Percentiles rank a stretch among this genome's conserved stretches.
Conservation (phyloP, 352 stramenopile genomes). For the Phytopythium sindhum region DNA sequence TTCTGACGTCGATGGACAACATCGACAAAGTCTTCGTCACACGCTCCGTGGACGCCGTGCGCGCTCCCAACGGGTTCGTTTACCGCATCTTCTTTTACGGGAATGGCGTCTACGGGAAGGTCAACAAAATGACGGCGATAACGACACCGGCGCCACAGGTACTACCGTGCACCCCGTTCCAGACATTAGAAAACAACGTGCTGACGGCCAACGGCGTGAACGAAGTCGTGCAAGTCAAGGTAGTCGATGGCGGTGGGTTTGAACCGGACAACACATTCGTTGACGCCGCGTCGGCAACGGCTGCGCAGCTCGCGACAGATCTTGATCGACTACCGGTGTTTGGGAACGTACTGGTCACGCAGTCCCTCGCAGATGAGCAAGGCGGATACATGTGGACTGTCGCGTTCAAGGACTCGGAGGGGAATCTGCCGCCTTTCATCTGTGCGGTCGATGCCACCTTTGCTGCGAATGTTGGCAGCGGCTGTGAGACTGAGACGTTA, state of each 20-base stretch:
- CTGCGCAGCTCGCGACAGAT: constrained; percentile 38
- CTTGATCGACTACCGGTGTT: constrained; percentile 58
- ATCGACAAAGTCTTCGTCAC: constrained; percentile 81
- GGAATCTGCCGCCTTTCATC: constrained; percentile 70
- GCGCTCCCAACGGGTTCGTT: constrained; percentile 53
- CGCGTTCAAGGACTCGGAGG: constrained; percentile 63
- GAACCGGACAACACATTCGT: constrained; percentile 49
- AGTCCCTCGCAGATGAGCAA: constrained; percentile 59
- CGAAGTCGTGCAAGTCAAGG: constrained; percentile 25
- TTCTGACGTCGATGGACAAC: constrained; percentile 54
- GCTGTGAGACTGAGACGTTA: constrained; percentile 57
- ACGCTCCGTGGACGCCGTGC: constrained; percentile 22
- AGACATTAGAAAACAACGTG: constrained; percentile 66
- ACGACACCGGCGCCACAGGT: background rate
- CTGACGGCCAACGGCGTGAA: constrained; percentile 37
- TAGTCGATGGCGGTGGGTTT: constrained; percentile 53
- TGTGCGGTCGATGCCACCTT: constrained; percentile 53
- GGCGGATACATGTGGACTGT: constrained; percentile 77
- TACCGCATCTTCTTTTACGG: constrained; percentile 79
- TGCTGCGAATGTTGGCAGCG: constrained; percentile 15
- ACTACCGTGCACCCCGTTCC: constrained; percentile 36
- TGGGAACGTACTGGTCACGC: constrained; percentile 53
- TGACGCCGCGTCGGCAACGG: constrained; percentile 30
- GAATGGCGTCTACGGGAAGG: constrained; percentile 49
- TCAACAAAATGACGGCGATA: constrained; percentile 17